A percentile compares a stretch with the other conserved stretches of the same genome.
Evolutionary conservation across 257 asterid genomes (phyloP).

Genomic region (Osmanthus fragrans): DNA sequence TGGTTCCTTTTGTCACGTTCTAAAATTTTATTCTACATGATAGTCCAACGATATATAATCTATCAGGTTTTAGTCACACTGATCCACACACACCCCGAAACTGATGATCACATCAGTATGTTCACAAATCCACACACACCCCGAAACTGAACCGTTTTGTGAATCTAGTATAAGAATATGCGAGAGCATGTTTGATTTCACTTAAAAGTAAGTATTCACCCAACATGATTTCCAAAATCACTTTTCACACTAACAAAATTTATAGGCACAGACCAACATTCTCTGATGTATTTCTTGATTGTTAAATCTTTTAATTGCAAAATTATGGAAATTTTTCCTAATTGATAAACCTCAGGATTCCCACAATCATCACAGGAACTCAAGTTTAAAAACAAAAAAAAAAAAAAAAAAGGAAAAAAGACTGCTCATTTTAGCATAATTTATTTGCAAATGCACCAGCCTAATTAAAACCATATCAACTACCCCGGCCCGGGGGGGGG

Average conservation of each 20-base stretch:
- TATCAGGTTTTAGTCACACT: background rate
- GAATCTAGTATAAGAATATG: too few relatives aligned
- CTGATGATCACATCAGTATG: background rate
- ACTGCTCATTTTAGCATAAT: background rate
- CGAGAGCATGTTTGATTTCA: too few relatives aligned
- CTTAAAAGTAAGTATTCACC: too few relatives aligned
- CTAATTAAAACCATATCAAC: background rate
- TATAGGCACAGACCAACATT: too few relatives aligned
- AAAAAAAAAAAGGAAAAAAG: too few relatives aligned
- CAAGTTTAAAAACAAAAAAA: background rate
- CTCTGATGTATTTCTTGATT: too few relatives aligned
- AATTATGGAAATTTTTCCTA: background rate
- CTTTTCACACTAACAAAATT: too few relatives aligned
- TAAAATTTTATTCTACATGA: too few relatives aligned
- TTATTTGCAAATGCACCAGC: background rate
- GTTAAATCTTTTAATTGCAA: too few relatives aligned
- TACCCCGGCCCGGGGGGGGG: too few relatives aligned
- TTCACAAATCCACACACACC: background rate
- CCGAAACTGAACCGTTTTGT: background rate
- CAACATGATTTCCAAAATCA: too few relatives aligned
- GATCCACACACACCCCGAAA: background rate
- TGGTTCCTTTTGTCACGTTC: background rate
- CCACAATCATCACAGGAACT: background rate
- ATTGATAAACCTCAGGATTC: background rate
- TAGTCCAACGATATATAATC: background rate